Conservation (phyloP, 2,329 filamentous ascomycete genomes). For the Graphilbum ipis-grandicollis region DNA sequence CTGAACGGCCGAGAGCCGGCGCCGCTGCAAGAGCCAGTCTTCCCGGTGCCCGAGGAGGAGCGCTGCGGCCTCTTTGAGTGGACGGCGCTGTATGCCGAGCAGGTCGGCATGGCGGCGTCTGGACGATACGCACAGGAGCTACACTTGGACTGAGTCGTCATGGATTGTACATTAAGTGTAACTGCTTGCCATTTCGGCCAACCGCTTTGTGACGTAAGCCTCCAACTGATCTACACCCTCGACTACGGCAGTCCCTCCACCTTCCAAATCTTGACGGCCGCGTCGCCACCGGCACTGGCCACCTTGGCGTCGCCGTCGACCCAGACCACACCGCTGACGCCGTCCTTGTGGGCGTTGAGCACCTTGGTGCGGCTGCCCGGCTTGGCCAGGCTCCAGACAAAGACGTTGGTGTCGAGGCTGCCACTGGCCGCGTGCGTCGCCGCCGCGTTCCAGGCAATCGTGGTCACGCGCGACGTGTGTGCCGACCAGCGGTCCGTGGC, state of each 20-base stretch:
- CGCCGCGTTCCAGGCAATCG: conserved; percentile 57
- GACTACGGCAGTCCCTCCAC: conserved; percentile 31
- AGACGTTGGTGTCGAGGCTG: conserved; percentile 77
- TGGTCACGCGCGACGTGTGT: conserved; percentile 39
- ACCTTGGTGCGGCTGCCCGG: conserved; percentile 75
- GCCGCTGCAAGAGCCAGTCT: conserved; percentile 11
- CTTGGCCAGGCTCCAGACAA: conserved; percentile 74
- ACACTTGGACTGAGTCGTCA: conserved; percentile 7
- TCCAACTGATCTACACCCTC: not conserved
- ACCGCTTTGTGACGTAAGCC: no score
- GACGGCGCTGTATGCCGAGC: conserved; percentile 8
- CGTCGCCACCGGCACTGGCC: conserved; percentile 71
- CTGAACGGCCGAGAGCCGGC: conserved; percentile 9
- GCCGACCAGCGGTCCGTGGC: conserved; percentile 59
- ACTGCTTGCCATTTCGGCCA: no score
- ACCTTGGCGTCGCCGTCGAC: conserved; percentile 47
- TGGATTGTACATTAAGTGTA: no score
- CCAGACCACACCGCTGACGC: conserved; percentile 75
- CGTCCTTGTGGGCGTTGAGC: conserved; percentile 86
- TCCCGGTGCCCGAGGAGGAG: conserved; percentile 13
- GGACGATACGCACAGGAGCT: no score
- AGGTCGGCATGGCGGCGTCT: not conserved
- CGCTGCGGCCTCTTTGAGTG: conserved; percentile 17
- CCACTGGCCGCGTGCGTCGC: conserved; percentile 71
- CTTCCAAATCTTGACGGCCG: conserved; percentile 77